Conservation (phyloP, 2,329 filamentous ascomycete genomes). For the Trichoderma koningii region DNA sequence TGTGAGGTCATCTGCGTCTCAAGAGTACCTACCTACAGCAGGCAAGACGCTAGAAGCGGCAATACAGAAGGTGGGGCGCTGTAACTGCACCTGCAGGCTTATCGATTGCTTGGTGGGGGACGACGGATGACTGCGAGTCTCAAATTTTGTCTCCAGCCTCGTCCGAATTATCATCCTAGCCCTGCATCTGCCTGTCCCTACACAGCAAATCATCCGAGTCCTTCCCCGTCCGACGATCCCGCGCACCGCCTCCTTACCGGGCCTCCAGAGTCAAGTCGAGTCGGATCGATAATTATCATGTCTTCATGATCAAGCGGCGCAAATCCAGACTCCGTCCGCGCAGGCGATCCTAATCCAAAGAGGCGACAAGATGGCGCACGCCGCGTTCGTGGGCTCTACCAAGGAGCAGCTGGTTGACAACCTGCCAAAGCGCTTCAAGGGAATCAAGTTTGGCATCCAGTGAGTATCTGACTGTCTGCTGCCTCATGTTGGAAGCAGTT, state of each 20-base stretch:
- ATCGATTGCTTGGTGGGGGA: constrained; percentile 36
- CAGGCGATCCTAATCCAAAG: constrained; percentile 16
- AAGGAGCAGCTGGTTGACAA: constrained; percentile 92
- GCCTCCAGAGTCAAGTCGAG: neutral
- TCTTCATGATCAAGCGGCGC: constrained; percentile 12
- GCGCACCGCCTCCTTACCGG: neutral
- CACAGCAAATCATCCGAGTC: neutral
- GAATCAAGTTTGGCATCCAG: constrained; percentile 93
- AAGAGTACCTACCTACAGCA: neutral
- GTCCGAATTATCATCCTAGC: constrained; percentile 1
- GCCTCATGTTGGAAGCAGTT: neutral
- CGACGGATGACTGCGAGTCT: constrained; percentile 29
- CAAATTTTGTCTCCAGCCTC: constrained; percentile 26
- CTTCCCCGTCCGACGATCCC: neutral
- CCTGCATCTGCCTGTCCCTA: neutral
- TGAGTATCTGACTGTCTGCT: constrained; percentile 40
- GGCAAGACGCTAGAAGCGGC: neutral
- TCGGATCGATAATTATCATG: constrained; percentile 19
- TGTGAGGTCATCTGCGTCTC: neutral
- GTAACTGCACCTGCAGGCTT: constrained; percentile 14
- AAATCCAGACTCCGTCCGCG: neutral
- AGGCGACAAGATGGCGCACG: constrained; percentile 27
- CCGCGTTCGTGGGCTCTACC: constrained; percentile 26
- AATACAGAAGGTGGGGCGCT: constrained; percentile 14
- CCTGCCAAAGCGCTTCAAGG: constrained; percentile 86